These are phyloP conservation scores for Aphanomyces invadans DNA, from an alignment of 352 stramenopile genomes.

Conservation along the genomic window DNA sequence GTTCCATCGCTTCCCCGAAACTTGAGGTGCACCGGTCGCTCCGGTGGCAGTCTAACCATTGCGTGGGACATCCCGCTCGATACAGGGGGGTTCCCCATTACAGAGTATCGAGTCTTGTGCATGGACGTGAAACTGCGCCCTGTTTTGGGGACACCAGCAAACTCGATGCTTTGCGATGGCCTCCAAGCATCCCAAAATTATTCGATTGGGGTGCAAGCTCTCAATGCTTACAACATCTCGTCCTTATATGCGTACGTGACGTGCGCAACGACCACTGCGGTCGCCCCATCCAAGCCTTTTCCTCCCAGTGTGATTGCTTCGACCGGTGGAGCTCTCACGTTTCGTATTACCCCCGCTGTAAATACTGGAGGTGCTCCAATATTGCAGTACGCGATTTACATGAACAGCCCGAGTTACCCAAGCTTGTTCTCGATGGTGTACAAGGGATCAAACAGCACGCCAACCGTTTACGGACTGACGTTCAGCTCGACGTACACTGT, in stretches of 20 bases:
- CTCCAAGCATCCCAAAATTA: neutral
- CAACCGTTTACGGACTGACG: neutral
- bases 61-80: neutral
- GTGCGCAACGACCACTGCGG: neutral
- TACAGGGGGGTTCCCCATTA: neutral
- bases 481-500: neutral
- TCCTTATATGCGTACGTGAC: neutral
- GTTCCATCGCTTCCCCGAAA: neutral
- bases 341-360: neutral
- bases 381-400: neutral
- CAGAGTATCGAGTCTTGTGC: neutral
- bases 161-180: neutral
- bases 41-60: neutral
- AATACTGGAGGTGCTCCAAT: neutral
- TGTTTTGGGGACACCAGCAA: neutral
- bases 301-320: neutral
- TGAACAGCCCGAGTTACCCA: neutral
- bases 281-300: neutral
- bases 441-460: neutral
- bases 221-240: neutral
- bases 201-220: neutral
- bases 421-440: neutral
- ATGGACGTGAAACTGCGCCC: neutral
- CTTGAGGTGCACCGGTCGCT: neutral
- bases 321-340: neutral